Conservation (phyloP, 768 basidiomycete species). For the Scleroderma bovista region DNA sequence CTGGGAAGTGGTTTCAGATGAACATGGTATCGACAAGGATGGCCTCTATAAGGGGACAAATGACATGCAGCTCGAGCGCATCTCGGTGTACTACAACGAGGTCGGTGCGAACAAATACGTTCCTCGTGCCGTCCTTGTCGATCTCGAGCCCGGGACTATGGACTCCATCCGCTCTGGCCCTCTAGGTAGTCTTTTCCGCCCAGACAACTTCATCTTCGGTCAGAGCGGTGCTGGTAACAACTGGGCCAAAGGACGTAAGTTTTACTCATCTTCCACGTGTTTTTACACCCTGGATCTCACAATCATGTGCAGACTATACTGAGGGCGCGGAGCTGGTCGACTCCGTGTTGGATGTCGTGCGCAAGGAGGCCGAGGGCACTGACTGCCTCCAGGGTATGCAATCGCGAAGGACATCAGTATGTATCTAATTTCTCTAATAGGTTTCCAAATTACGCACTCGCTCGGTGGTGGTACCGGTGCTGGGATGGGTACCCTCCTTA, state of each 20-base stretch:
- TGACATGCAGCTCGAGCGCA: constrained; percentile 95
- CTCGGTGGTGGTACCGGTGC: constrained; percentile 99
- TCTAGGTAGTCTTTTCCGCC: constrained; percentile 89
- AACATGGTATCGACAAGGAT: constrained; percentile 94
- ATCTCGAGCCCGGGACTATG: constrained; percentile 97
- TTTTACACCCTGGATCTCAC: not conserved
- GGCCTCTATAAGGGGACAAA: constrained; percentile 91
- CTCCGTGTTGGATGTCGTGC: constrained; percentile 94
- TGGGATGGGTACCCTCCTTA: constrained; percentile 98
- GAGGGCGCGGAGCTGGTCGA: constrained; percentile 99
- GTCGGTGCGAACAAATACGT: constrained; percentile 95
- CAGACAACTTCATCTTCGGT: constrained; percentile 97
- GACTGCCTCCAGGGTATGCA: constrained; percentile 91
- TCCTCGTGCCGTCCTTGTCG: constrained; percentile 94
- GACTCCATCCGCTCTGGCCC: constrained; percentile 88
- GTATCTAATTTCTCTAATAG: constrained; percentile 31
- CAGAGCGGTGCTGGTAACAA: constrained; percentile 99
- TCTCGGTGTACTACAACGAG: constrained; percentile 98
- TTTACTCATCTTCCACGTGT: not conserved
- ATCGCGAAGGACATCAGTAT: constrained; percentile 1
- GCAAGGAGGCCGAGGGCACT: constrained; percentile 97
- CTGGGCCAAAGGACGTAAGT: constrained; percentile 99
- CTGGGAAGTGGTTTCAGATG: constrained; percentile 98
- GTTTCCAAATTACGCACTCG: constrained; percentile 99
- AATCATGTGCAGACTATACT: constrained; percentile 54